Conservation (phyloP, 345 rosid genomes). For the Linum trigynum region DNA sequence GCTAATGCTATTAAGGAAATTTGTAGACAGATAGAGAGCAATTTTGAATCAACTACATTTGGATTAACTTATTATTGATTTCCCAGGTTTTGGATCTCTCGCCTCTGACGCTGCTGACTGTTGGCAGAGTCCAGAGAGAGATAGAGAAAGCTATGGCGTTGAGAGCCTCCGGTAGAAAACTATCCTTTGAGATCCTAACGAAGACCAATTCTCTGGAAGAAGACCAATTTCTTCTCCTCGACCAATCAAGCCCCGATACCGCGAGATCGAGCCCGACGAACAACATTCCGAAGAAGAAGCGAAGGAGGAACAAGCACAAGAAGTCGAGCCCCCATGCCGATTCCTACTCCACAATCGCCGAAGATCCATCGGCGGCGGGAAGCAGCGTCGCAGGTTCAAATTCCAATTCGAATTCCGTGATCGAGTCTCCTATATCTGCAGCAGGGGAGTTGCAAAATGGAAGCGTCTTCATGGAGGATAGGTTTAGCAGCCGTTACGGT, state of each 20-base stretch:
- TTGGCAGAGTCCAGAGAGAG: background rate
- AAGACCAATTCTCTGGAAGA: conserved; percentile 7
- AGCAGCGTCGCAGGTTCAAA: background rate
- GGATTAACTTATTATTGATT: background rate
- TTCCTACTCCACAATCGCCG: conserved; percentile 22
- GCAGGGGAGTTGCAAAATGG: conserved; percentile 9
- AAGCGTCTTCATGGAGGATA: conserved; percentile 17
- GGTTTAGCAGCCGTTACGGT: conserved; percentile 14
- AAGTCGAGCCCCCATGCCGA: background rate
- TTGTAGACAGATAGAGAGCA: too few relatives aligned
- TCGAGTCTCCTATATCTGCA: background rate
- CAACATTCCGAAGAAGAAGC: conserved; percentile 22
- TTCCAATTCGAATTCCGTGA: background rate
- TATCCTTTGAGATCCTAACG: conserved; percentile 53
- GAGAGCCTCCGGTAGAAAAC: conserved; percentile 36
- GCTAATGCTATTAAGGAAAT: too few relatives aligned
- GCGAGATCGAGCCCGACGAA: background rate
- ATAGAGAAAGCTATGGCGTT: conserved; percentile 25
- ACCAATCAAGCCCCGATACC: conserved; percentile 40
- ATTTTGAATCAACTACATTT: background rate
- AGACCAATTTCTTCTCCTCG: conserved; percentile 12
- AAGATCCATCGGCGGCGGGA: conserved; percentile 13
- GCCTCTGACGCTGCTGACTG: background rate
- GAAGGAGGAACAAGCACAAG: conserved; percentile 26
- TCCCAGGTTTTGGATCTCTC: background rate